phyloP scores from a whole-genome alignment of 371 early-diverging fungal species.

The Fennellomyces sp. region DNA sequence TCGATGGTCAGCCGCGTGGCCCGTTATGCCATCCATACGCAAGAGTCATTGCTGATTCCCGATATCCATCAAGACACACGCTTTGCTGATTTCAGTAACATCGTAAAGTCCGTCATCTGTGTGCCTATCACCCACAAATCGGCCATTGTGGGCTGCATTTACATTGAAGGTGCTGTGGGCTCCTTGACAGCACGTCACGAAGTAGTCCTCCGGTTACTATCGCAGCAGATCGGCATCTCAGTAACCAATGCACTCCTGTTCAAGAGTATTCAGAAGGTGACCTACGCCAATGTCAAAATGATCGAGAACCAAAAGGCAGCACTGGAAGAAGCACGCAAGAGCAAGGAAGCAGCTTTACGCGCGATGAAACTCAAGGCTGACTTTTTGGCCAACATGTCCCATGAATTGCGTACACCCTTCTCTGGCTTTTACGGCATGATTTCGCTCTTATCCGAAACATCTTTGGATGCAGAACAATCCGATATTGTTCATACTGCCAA shows the following conservation, averaged over 20 bases:
- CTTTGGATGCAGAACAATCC: constrained; percentile 57
- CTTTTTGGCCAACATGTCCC: constrained; percentile 69
- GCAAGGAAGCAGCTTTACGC: constrained; percentile 51
- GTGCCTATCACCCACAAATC: constrained; percentile 61
- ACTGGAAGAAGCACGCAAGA: constrained; percentile 51
- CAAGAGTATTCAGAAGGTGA: constrained; percentile 54
- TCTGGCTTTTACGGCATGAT: constrained; percentile 70
- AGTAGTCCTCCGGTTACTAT: constrained; percentile 52
- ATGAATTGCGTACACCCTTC: constrained; percentile 62
- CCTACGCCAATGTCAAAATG: constrained; percentile 49
- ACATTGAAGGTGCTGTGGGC: constrained; percentile 58
- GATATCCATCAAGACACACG: constrained; percentile 46
- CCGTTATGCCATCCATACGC: constrained; percentile 41
- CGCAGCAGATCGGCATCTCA: constrained; percentile 64
- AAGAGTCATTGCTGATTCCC: constrained; percentile 40
- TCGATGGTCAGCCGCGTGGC: constrained; percentile 42
- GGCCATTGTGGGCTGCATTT: constrained; percentile 59
- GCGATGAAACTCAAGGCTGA: constrained; percentile 55
- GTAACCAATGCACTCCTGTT: constrained; percentile 62
- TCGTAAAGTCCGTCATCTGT: constrained; percentile 55
- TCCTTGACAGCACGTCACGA: constrained; percentile 56
- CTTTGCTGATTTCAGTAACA: constrained; percentile 36
- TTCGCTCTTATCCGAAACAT: constrained; percentile 56
- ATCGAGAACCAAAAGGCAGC: constrained; percentile 55
- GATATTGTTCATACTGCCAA: constrained; percentile 66